A percentile compares a stretch with the other conserved stretches of the same genome.
phyloP scores from a whole-genome alignment of 768 basidiomycete species.

The Galerina marginata region DNA sequence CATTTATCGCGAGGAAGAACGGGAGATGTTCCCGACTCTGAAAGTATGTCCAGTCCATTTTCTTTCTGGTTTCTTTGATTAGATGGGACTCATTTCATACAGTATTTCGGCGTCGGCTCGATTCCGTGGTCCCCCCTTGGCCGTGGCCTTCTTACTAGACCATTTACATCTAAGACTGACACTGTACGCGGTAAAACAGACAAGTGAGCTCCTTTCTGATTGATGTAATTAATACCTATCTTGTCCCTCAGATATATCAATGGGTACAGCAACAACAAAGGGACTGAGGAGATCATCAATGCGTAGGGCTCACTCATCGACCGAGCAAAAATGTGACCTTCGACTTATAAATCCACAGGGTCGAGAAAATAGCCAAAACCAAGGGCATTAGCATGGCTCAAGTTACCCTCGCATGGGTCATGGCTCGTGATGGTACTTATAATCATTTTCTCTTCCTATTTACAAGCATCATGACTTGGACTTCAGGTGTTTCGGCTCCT shows the following conservation, averaged over 20 bases:
- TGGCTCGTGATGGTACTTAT: slow-evolving; percentile 44
- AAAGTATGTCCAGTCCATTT: slow-evolving; percentile 37
- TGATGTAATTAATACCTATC: background rate
- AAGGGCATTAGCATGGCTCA: slow-evolving; percentile 62
- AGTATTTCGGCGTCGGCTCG: slow-evolving; percentile 58
- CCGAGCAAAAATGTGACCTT: background rate
- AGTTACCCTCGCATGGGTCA: slow-evolving; percentile 57
- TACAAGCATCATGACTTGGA: no score
- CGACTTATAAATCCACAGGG: slow-evolving; percentile 31
- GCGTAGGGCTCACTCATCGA: slow-evolving; percentile 33
- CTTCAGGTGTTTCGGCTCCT: slow-evolving; percentile 54
- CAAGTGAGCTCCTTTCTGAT: slow-evolving; percentile 24
- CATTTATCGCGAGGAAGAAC: slow-evolving; percentile 68
- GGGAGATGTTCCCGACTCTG: slow-evolving; percentile 66
- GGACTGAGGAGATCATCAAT: slow-evolving; percentile 41
- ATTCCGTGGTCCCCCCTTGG: slow-evolving; percentile 68
- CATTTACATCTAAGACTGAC: slow-evolving; percentile 31
- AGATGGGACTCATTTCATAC: background rate
- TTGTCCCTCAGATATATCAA: slow-evolving; percentile 21
- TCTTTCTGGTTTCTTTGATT: background rate
- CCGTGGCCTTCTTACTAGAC: slow-evolving; percentile 54
- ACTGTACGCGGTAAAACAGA: slow-evolving; percentile 47
- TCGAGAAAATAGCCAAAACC: slow-evolving; percentile 61
- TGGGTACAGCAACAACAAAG: slow-evolving; percentile 28
- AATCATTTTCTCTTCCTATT: background rate